Base-by-base conservation (phyloP, 2,329 filamentous ascomycete species). In the Calonectria pteridis region DNA sequence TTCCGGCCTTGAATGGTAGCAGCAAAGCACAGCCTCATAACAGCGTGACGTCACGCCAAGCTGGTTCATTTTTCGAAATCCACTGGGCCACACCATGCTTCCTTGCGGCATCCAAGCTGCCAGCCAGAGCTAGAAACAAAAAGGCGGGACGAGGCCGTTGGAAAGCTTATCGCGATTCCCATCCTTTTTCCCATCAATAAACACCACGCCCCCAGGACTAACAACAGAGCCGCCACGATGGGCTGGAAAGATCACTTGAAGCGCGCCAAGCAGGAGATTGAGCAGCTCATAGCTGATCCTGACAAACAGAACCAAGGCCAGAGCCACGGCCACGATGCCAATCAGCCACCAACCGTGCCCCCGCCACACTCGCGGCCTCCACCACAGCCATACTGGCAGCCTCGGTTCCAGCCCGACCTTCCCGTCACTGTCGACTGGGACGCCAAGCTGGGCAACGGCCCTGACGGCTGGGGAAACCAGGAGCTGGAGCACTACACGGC, bases 381-480 rank as follows among this genome's bases (percentile, higher is more conserved):
- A 20, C 65, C 79, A 18, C 67, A 74, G 35, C 76, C 83, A 2
- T 91, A 91, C 82, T 92, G 90, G 90, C 86, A 85, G 72, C 87
- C 90, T 0, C 84, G 84, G 10, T 90, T 91, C 77, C 81, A 84
- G 33, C 85, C 88, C 0, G 82, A 84, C 18, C 83, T 84, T 3
- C 85, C 88, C 0, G 84, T 92, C 4, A 84, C 84, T 0, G 81
- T 84, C 4, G 87, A 91, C 75, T 92, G 91, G 84, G 83, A 89
- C 6, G 87, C 89, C 35, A 89, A 91, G 80, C 84, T 88, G 59
- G 87, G 88, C 33, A 88, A 87, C 40, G 90, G 90, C 33, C 87
- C 86, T n/a, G 87, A 90, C 78, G 90, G 90, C 46, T 92, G 90
- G 90, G 90, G 90, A 28, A 92, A 92, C 78, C 88, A 90, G 73